Evolutionary conservation across 1,284 basidiomycete genomes (phyloP).

Genomic region (Cystobasidium pallidum): DNA sequence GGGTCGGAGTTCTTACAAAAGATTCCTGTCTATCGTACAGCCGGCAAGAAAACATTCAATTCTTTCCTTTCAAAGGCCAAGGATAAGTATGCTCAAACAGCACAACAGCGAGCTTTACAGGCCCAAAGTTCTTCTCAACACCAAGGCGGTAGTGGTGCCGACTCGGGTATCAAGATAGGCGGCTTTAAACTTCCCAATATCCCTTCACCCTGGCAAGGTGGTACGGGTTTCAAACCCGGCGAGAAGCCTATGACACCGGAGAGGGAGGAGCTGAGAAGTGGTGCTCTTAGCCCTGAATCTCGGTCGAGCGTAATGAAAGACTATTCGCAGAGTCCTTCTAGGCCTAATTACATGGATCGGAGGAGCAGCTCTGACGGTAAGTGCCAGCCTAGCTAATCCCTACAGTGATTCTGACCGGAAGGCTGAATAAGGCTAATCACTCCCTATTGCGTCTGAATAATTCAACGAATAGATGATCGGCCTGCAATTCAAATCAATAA

Average conservation of each 20-base stretch:
- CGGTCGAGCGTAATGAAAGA: constrained; percentile 34
- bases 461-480: not conserved
- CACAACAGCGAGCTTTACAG: constrained; percentile 29
- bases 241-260: constrained; percentile 33
- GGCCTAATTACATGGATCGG: not conserved
- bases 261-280: constrained; percentile 12
- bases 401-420: no score
- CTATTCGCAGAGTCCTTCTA: constrained; percentile 27
- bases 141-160: not conserved
- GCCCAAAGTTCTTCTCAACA: constrained; percentile 16
- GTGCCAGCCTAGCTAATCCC: not conserved
- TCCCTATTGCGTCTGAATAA: not conserved
- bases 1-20: no score
- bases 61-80: constrained; percentile 41
- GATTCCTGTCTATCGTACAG: not conserved
- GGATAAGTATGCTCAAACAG: constrained; percentile 42
- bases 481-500: constrained; percentile 28
- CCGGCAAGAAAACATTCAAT: constrained; percentile 41
- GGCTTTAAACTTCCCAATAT: constrained; percentile 40
- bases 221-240: constrained; percentile 17
- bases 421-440: not conserved
- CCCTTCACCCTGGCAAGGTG: constrained; percentile 35
- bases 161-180: constrained; percentile 17
- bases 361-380: constrained; percentile 4
- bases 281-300: constrained; percentile 26